phyloP scores from a whole-genome alignment of 2,329 filamentous ascomycete genomes.

The Claviceps arundinis region DNA sequence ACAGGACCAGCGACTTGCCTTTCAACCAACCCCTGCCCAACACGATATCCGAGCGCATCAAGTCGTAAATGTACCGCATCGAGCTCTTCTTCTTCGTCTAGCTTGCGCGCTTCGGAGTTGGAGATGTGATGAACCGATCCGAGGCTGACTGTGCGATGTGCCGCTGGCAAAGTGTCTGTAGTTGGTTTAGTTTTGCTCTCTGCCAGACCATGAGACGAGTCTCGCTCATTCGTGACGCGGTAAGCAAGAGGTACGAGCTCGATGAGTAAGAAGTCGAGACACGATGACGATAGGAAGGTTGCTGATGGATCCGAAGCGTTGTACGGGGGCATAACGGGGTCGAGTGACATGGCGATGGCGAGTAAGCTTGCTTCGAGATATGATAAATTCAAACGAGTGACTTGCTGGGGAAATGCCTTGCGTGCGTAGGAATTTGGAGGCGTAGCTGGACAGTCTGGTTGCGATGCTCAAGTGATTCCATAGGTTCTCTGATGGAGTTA shows the following conservation, averaged over 20 bases:
- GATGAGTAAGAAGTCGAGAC: constrained; percentile 88
- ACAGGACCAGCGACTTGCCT: constrained; percentile 40
- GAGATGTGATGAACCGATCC: constrained; percentile 10
- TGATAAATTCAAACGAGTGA: no score
- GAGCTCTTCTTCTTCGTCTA: constrained; percentile 65
- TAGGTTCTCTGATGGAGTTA: background rate
- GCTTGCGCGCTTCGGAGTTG: constrained; percentile 12
- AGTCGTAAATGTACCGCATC: constrained; percentile 78
- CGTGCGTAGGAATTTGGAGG: background rate
- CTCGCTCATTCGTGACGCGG: constrained; percentile 64
- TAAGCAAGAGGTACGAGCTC: constrained; percentile 93
- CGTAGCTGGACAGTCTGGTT: background rate
- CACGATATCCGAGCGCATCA: constrained; percentile 76
- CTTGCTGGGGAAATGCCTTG: no score
- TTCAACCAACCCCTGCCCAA: constrained; percentile 85
- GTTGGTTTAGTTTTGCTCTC: constrained; percentile 9
- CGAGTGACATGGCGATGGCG: constrained; percentile 63
- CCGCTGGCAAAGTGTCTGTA: constrained; percentile 6
- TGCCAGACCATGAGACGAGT: constrained; percentile 23
- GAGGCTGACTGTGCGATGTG: constrained; percentile 11
- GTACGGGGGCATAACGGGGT: constrained; percentile 53
- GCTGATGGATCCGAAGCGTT: constrained; percentile 62
- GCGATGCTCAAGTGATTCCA: background rate
- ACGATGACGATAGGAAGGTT: constrained; percentile 68
- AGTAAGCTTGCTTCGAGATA: background rate